Conservation (phyloP, 1,284 basidiomycete species). For the Papiliotrema nemorosa region DNA sequence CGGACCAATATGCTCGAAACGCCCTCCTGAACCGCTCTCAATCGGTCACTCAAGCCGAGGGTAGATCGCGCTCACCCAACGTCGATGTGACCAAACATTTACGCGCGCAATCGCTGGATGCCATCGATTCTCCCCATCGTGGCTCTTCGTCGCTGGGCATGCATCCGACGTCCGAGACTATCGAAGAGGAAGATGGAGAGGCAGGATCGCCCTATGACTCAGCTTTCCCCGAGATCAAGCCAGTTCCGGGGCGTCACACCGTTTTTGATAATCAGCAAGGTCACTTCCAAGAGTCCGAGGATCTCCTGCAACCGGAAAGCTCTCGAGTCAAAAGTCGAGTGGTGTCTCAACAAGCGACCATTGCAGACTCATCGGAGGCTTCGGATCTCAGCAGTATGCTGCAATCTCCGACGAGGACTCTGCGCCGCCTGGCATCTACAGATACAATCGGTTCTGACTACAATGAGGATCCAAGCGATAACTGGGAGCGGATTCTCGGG, state of each 20-base stretch:
- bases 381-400: background rate
- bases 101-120: constrained; percentile 1
- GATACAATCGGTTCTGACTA: background rate
- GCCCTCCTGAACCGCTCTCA: constrained; percentile 16
- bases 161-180: constrained; percentile 7
- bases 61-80: constrained; percentile 1
- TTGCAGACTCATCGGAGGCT: background rate
- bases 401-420: background rate
- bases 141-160: constrained; percentile 1
- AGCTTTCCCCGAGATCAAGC: background rate
- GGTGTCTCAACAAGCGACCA: constrained; percentile 6
- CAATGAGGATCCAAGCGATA: no score
- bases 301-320: background rate
- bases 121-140: background rate
- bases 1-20: constrained; percentile 3
- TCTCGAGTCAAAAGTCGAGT: background rate
- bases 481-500: constrained; percentile 1
- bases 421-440: background rate
- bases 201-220: background rate
- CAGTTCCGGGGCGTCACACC: background rate
- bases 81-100: background rate
- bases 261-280: background rate
- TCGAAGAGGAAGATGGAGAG: constrained; percentile 18
- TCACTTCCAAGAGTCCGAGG: background rate
- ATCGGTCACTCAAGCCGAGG: constrained; percentile 16